Base-by-base conservation (phyloP, 148 eudicot genomes). In the Rhododendron mucronatum region DNA sequence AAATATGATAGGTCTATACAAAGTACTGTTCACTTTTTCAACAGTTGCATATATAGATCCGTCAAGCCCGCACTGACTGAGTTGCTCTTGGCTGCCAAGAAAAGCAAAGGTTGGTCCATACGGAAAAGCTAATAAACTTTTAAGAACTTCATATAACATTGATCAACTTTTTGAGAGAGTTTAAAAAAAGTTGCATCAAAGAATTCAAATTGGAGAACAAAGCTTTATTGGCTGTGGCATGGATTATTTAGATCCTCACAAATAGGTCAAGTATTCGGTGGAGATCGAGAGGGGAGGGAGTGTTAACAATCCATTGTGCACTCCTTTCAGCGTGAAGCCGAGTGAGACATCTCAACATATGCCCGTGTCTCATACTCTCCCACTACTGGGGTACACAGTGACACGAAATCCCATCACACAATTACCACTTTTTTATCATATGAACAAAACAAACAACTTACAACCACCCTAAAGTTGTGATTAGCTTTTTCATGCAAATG, bases 1-100 rank as follows among this genome's bases (percentile, higher is more conserved):
- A 12, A 74, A 26, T n/a, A 41, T 12, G 39, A 63, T n/a, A 78
- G 33, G 39, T 13, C 61, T 69, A 71, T 30, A 3, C 18, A 71
- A 26, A 67, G 13, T 71, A 33, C 35, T 33, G 21, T 86, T 86
- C 75, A 95, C 98, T 95, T 94, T 95, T 81, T 95, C 98, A 86
- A 85, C 86, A 77, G 94, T 92, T 78, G 95, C 98, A 87, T 93
- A 95, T 79, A 89, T 55, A 63, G 94, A 95, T 80, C 95, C 96
- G 86, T 94, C 95, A 90, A 95, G 97, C 48, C 97, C 97, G 85
- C 88, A 92, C 89, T 93, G 93, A 53, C 84, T 88, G 87, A 94
- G 90, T 86, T 95, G 96, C 87, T 95, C 96, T 89, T 93, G 85
- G 74, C 98, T 93, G 93, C 83, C 90, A 86, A 86, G 48, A 74